Evolutionary conservation across 208 protist species (phyloP).

Genomic region (Wallacemonas rigidus): DNA sequence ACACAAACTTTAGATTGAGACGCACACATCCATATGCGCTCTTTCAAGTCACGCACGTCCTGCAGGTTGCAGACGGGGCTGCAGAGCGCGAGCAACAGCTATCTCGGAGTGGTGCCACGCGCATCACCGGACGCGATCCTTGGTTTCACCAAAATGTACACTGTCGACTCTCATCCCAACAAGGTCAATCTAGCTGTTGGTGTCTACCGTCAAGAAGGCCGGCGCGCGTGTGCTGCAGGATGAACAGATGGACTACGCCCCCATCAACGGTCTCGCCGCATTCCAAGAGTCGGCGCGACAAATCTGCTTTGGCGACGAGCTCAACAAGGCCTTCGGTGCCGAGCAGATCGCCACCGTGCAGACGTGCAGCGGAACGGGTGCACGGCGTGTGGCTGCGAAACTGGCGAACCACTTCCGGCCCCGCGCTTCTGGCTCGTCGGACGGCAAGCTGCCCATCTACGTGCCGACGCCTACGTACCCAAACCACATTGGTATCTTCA

Average conservation of each 20-base stretch:
- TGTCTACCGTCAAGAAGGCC: constrained; percentile 95
- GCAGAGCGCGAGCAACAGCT: constrained; percentile 21
- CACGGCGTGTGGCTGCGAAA: constrained; percentile 64
- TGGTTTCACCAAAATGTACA: constrained; percentile 60
- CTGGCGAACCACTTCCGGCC: constrained; percentile 42
- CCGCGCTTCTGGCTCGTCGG: background rate
- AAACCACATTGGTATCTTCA: constrained; percentile 80
- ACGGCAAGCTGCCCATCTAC: constrained; percentile 40
- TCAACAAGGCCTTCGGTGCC: constrained; percentile 16
- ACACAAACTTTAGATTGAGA: background rate
- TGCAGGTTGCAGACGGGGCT: background rate
- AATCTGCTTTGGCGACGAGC: constrained; percentile 90
- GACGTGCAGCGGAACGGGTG: constrained; percentile 84
- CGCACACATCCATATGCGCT: background rate
- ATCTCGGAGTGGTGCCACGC: constrained; percentile 47
- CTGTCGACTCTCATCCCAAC: constrained; percentile 66
- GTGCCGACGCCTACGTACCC: constrained; percentile 71
- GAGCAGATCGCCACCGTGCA: constrained; percentile 77
- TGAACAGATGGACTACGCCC: constrained; percentile 93
- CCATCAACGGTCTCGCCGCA: constrained; percentile 88
- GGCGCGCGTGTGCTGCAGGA: constrained; percentile 32
- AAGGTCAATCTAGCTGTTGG: constrained; percentile 98
- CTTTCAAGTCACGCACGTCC: background rate
- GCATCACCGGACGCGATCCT: constrained; percentile 77
- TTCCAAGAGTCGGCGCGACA: constrained; percentile 77